A percentile compares a stretch with the other conserved stretches of the same genome.
These are phyloP conservation scores for Monilinia fructigena DNA, from an alignment of 2,329 filamentous ascomycete species.

Conservation along the genomic window DNA sequence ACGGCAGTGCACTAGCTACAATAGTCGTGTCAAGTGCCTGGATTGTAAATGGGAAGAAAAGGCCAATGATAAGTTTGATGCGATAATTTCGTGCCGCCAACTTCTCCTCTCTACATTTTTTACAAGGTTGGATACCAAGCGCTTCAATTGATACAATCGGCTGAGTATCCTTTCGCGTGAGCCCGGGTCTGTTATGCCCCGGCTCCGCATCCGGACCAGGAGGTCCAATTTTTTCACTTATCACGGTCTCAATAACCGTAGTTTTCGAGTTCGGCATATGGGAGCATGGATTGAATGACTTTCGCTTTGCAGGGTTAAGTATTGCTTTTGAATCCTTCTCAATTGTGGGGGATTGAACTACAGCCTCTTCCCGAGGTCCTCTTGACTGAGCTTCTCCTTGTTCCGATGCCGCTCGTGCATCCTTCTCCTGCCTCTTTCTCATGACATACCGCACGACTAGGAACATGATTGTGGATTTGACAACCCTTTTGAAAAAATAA, in stretches of 20 bases:
- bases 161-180: not conserved
- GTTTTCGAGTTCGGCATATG: not conserved
- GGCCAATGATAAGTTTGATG: slow-evolving; percentile 57
- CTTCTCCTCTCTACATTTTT: slow-evolving; percentile 36
- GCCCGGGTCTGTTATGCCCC: not conserved
- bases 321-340: not conserved
- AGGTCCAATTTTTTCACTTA: not conserved
- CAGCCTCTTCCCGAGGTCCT: not conserved
- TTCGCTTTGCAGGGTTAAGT: not conserved
- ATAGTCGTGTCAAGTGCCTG: slow-evolving; percentile 65
- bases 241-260: not conserved
- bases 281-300: not conserved
- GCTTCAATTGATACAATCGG: not conserved
- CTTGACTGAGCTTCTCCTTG: not conserved
- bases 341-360: not conserved
- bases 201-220: not conserved
- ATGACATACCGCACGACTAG: not conserved
- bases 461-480: not conserved
- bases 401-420: not conserved
- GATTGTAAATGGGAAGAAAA: slow-evolving; percentile 59
- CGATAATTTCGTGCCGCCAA: slow-evolving; percentile 47
- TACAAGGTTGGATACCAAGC: not conserved
- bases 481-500: not conserved
- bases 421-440: not conserved
- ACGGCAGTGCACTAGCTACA: slow-evolving; percentile 58